Base-by-base conservation (phyloP, 805 yeast species). In the Yarrowia divulgata region DNA sequence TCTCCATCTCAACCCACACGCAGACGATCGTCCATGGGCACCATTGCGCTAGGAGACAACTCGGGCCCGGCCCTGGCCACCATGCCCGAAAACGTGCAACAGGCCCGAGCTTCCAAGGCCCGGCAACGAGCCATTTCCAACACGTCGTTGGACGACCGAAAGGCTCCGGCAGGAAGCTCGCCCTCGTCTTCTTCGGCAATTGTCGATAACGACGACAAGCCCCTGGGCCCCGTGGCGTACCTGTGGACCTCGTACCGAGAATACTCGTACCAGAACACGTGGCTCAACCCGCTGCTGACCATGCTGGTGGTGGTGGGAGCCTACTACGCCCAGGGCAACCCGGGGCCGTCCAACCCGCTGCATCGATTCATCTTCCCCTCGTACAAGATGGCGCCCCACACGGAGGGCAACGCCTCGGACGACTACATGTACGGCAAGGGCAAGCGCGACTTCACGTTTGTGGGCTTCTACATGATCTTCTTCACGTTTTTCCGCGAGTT, bases 401-500 rank as follows among this genome's bases (percentile, higher is more conserved):
- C 66, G 34, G 85, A 82, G 29, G 87, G 85, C 35, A 83, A 90
- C 0, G 85, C 87, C 67, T 86, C 85, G 68, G 72, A 73, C 3
- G 77, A 80, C n/a, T 71, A 50, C n/a, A 62, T 80, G 75, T 95
- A 93, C 77, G 98, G 91, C 35, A 95, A 95, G 79, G 99, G 99
- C 69, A 81, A 77, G 57, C 87, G 88, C 74, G 99, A 95, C 79
- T 85, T 93, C 72, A 83, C 83, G 29, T 95, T 93, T 81, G 91
- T 94, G 16, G 82, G 83, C 19, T 92, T 86, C 77, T 88, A 91
- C 80, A 90, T 94, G 84, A 79, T 95, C 46, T 88, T 93, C 74
- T 93, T 95, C 85, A 90, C 97, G 0, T 95, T 94, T 77, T 82
- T 87, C 72, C 87, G 99, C 75, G 99, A 95, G 79, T 94, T 95